Percentiles rank a stretch among this genome's conserved stretches.
Conservation (phyloP, 2,329 filamentous ascomycete species). For the Remersonia thermophila region DNA sequence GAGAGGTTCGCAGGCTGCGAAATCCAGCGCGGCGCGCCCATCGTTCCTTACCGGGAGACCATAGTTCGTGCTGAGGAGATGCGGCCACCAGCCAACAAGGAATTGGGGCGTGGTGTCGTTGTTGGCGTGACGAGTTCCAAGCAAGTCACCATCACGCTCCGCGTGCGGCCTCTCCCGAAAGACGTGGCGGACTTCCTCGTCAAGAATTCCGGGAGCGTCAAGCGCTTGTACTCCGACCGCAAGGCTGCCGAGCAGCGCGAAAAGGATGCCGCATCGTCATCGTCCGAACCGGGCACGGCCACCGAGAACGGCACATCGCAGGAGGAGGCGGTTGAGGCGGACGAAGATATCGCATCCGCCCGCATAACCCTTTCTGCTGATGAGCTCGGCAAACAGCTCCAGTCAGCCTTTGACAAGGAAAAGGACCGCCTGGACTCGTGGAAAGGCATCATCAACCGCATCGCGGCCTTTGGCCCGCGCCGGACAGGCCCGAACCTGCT, state of each 20-base stretch:
- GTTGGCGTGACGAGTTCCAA: slow-evolving; percentile 70
- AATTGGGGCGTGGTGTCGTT: slow-evolving; percentile 72
- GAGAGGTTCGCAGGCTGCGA: slow-evolving; percentile 91
- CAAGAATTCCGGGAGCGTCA: slow-evolving; percentile 69
- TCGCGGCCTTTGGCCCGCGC: slow-evolving; percentile 81
- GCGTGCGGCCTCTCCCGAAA: slow-evolving; percentile 65
- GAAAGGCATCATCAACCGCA: slow-evolving; percentile 64
- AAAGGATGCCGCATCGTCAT: not conserved
- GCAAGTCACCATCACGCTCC: slow-evolving; percentile 64
- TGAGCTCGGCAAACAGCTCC: slow-evolving; percentile 67
- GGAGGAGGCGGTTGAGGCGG: slow-evolving; percentile 34
- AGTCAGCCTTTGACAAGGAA: slow-evolving; percentile 53
- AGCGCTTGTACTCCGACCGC: slow-evolving; percentile 62
- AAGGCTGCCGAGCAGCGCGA: slow-evolving; percentile 34
- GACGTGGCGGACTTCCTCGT: slow-evolving; percentile 74
- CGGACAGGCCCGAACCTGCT: slow-evolving; percentile 80
- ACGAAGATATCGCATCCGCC: slow-evolving; percentile 42
- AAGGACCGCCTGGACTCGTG: slow-evolving; percentile 62
- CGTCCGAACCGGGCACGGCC: slow-evolving; percentile 13
- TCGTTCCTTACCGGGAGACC: slow-evolving; percentile 90
- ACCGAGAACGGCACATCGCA: slow-evolving; percentile 14
- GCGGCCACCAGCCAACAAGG: slow-evolving; percentile 74
- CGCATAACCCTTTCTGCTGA: slow-evolving; percentile 53
- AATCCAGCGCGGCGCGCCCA: slow-evolving; percentile 84
- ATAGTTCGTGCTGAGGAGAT: slow-evolving; percentile 84